Evolutionary conservation across 75 land plant genomes (phyloP), one percentile per base, ranked within the genome.

Genomic region (Cunninghamia lanceolata): DNA sequence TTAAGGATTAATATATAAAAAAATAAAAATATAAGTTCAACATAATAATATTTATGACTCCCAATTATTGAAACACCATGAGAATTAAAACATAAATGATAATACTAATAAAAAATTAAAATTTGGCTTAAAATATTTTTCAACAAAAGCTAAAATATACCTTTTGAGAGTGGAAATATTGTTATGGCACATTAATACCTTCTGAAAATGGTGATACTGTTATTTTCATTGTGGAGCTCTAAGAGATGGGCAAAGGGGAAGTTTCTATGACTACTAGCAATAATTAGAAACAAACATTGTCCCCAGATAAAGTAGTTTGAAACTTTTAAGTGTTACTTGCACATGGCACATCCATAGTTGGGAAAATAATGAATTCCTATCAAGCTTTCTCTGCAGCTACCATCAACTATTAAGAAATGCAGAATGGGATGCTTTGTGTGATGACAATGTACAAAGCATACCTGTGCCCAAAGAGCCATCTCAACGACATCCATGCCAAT

Each of bases 381-480:
- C 43, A 9, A 77, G 10, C 43, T 77, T 77, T 25, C 8, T 34
- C 40, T 77, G 43, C 2, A 0, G 11, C 43, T 40, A 15, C 80
- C 21, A 19, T 17, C 28, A 2, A 40, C 28, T 19, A 19, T 77
- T 77, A 39, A 40, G 17, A 40, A 77, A 77, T 77, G 80, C 45
- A 77, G 40, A 77, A 80, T 43, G 5, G 1, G 19, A 42, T 43
- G 32, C 34, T 45, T 78, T 80, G 1, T 45, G 50, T 80, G 13
- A 80, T 43, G 32, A 43, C 3, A 21, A 80, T 45, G 82, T 35
- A 53, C 25, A 83, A 19, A 34, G n/a, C 83, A 52, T 70, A 98
- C 99, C 99, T 98, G 95, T 84, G 97, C 99, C 99, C 99, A 98
- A 85, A 98, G 92, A 84, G 99, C 99, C 99, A 98, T 96, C 91